Percentiles rank a stretch among this genome's conserved stretches.
These are phyloP conservation scores for Clonostachys solani DNA, from an alignment of 2,329 filamentous ascomycete species.

Conservation along the genomic window DNA sequence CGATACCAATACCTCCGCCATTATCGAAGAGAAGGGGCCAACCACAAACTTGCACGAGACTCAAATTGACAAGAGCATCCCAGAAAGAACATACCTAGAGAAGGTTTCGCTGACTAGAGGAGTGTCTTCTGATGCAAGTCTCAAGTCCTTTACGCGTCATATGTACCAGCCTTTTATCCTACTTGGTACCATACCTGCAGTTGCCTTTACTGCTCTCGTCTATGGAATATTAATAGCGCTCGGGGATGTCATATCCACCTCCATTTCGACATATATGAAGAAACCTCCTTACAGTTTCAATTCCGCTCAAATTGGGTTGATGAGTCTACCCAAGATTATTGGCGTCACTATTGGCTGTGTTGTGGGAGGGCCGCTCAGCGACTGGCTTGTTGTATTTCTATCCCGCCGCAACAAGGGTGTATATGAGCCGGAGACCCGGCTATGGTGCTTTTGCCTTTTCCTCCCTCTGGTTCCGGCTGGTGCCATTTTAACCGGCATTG, in stretches of 20 bases:
- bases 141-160: too few relatives aligned
- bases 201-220: too few relatives aligned
- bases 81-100: conserved; percentile 34
- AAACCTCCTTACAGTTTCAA: conserved; percentile 28
- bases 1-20: too few relatives aligned
- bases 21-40: too few relatives aligned
- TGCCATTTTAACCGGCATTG: background rate
- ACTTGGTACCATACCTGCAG: too few relatives aligned
- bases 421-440: conserved; percentile 37
- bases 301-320: conserved; percentile 27
- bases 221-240: too few relatives aligned
- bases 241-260: too few relatives aligned
- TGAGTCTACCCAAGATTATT: conserved; percentile 31
- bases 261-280: conserved; percentile 18
- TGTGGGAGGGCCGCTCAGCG: conserved; percentile 24
- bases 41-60: too few relatives aligned
- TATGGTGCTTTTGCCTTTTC: conserved; percentile 23
- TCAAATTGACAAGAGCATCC: conserved; percentile 16
- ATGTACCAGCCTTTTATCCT: too few relatives aligned
- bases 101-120: conserved; percentile 17
- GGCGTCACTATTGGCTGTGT: conserved; percentile 26
- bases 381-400: conserved; percentile 25
- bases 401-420: conserved; percentile 28
- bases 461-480: background rate
- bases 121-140: too few relatives aligned